Evolutionary conservation across 768 basidiomycete genomes (phyloP), one percentile per base, ranked within the genome.

Genomic region (Leccinum barrowsii): DNA sequence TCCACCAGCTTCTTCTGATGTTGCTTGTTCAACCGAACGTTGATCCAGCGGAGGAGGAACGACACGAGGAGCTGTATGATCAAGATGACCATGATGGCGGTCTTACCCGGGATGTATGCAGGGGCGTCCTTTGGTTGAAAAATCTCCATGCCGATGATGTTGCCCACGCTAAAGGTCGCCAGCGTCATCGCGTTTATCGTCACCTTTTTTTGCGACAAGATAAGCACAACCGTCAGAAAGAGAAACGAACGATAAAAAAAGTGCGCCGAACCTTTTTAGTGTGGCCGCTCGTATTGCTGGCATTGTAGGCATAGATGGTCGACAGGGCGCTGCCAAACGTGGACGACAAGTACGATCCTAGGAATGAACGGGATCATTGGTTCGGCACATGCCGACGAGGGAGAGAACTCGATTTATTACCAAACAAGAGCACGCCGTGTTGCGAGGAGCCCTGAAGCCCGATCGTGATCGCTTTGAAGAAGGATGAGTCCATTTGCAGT

Each of bases 31-130:
- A 85, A 66, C 13, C 77, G 75, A 1, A 80, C 10, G 66, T 85
- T 86, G 60, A 86, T 78, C 72, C 76, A 81, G 12, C 83, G 78
- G 12, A 87, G 71, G 24, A 82, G 52, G 59, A 78, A 68, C 2
- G 77, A 81, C 21, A 86, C 60, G 17, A 67, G 71, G 30, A 87
- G 68, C 63, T 85, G 84, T 2, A 79, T 77, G 3, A 72, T 78
- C 32, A 88, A 73, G 6, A 86, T 74, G 4, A 85, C 75, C 76
- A 86, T 80, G 60, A 88, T 85, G 1, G 86, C 78, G 13, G 81
- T 81, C 65, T 89, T 89, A 21, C 85, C 86, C 0, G 84, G 85
- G 30, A 85, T 81, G 67, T 88, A 89, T 15, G 67, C 76, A 0
- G 85, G 84, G 2, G 82, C 84, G 59, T 84, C 84, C 60, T 81